Evolutionary conservation across 2,329 filamentous ascomycete species (phyloP).

Genomic region (Sarocladium oryzae): DNA sequence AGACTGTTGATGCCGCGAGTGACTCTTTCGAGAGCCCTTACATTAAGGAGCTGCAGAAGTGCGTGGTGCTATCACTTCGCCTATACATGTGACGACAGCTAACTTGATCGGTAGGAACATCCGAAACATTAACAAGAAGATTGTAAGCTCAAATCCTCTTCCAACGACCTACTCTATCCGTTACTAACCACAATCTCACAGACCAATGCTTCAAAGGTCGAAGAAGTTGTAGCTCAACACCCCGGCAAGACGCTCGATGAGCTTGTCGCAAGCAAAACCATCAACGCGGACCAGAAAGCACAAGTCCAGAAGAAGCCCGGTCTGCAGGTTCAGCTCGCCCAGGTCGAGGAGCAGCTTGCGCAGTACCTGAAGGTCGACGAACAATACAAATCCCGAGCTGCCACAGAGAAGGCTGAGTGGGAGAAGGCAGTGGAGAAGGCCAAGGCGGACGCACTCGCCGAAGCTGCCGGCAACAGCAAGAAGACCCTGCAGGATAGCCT

Average conservation of each 20-base stretch:
- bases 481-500: conserved; percentile 57
- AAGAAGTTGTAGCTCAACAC: conserved; percentile 62
- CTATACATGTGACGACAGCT: no score
- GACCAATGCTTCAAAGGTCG: conserved; percentile 67
- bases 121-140: conserved; percentile 89
- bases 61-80: conserved; percentile 25
- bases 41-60: conserved; percentile 89
- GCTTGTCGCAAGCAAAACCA: conserved; percentile 62
- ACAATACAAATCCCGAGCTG: conserved; percentile 58
- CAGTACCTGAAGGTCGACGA: conserved; percentile 71
- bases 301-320: conserved; percentile 71
- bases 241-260: conserved; percentile 66
- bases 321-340: conserved; percentile 60
- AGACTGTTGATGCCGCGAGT: conserved; percentile 50
- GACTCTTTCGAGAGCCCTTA: conserved; percentile 66
- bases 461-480: conserved; percentile 31
- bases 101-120: conserved; percentile 61
- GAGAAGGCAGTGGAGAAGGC: conserved; percentile 52
- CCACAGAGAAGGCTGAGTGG: conserved; percentile 51
- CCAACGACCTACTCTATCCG: not conserved
- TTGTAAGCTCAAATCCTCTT: conserved; percentile 53
- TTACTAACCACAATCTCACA: conserved; percentile 24
- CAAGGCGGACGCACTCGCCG: conserved; percentile 46
- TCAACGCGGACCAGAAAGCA: conserved; percentile 75
- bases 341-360: conserved; percentile 66